These are phyloP conservation scores for Cercospora sp. DNA, from an alignment of 2,329 filamentous ascomycete species.

Conservation along the genomic window DNA sequence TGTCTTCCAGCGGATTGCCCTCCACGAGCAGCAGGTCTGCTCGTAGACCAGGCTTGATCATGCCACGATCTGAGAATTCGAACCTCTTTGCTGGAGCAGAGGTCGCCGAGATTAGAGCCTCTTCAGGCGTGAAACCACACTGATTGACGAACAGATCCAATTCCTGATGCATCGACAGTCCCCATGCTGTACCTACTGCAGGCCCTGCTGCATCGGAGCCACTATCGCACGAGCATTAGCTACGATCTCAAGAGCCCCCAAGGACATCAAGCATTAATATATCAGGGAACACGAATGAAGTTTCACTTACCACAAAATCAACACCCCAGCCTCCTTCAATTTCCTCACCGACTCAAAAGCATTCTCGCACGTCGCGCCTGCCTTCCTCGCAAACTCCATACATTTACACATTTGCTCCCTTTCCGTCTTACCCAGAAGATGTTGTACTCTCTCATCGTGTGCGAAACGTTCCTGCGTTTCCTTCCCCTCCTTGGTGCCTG, in stretches of 20 bases:
- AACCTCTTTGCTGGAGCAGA: constrained; percentile 45
- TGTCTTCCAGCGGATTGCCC: constrained; percentile 47
- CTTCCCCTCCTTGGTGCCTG: constrained; percentile 45
- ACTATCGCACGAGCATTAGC: constrained; percentile 28
- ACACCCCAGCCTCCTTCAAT: constrained; percentile 44
- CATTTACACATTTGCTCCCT: constrained; percentile 44
- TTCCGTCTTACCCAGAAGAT: constrained; percentile 40
- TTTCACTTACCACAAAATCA: constrained; percentile 44
- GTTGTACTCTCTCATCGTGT: constrained; percentile 42
- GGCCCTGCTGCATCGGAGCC: constrained; percentile 48
- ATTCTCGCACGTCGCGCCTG: constrained; percentile 41
- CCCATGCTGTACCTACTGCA: constrained; percentile 48
- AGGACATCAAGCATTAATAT: too few species aligned
- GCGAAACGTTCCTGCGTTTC: constrained; percentile 44
- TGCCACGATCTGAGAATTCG: constrained; percentile 45
- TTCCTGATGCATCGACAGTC: constrained; percentile 48
- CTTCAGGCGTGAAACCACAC: constrained; percentile 46
- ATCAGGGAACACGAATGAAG: not conserved
- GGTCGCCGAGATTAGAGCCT: constrained; percentile 47
- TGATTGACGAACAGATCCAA: constrained; percentile 46
- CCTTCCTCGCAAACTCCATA: constrained; percentile 42
- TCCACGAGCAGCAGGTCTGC: constrained; percentile 50
- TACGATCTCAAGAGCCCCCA: not conserved
- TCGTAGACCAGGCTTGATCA: constrained; percentile 43
- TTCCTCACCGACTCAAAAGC: constrained; percentile 46